Evolutionary conservation across 2,329 filamentous ascomycete species (phyloP).

Genomic region (Stachybotrys chlorohalonatus): DNA sequence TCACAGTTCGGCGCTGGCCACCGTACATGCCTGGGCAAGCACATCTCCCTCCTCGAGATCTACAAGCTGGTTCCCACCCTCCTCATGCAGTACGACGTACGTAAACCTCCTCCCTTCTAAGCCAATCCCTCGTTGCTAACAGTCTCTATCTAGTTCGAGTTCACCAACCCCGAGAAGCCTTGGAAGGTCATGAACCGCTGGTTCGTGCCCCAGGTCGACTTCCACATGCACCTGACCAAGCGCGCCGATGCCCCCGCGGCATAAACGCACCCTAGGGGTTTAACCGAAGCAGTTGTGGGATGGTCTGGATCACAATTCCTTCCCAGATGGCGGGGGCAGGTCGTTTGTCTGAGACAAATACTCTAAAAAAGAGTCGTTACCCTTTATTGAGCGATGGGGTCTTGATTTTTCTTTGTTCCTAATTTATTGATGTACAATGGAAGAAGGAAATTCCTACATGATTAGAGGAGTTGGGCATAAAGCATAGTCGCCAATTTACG

Average conservation of each 20-base stretch:
- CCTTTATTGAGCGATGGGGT: not conserved
- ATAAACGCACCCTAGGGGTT: not conserved
- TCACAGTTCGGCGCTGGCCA: conserved; percentile 29
- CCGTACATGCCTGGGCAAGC: conserved; percentile 32
- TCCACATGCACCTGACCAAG: not conserved
- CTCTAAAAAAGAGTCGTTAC: not conserved
- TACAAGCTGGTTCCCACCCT: conserved; percentile 1
- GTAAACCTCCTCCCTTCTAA: not conserved
- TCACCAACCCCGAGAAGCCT: not conserved
- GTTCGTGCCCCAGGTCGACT: not conserved
- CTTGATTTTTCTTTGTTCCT: not conserved
- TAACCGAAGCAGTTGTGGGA: not conserved
- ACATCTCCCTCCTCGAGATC: conserved; percentile 34
- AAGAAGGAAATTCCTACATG: not conserved
- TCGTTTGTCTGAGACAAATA: not conserved
- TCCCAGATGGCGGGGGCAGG: too few species aligned
- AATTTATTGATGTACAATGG: not conserved
- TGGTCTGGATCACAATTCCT: not conserved
- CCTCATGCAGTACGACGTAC: not conserved
- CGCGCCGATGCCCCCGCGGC: not conserved
- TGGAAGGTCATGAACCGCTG: not conserved
- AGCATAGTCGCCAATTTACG: not conserved
- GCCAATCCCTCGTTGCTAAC: not conserved
- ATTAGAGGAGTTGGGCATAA: not conserved
- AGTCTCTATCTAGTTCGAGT: not conserved